These are phyloP conservation scores for Hibiscus mutabilis DNA, from an alignment of 345 rosid genomes.

Conservation along the genomic window DNA sequence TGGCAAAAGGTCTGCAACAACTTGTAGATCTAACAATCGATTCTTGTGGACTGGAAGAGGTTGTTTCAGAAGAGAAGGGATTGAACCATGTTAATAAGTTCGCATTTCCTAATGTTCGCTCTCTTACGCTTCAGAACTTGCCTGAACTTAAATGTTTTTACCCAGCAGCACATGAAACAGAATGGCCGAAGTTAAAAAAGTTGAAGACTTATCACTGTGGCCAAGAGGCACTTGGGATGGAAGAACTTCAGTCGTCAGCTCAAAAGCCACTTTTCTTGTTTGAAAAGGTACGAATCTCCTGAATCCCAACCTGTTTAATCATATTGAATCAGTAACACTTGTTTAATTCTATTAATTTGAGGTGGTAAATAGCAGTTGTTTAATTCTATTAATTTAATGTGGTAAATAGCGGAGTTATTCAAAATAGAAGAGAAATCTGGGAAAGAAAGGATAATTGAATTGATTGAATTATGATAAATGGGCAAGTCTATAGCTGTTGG, in stretches of 20 bases:
- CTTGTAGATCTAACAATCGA: constrained; percentile 11
- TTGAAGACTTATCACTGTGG: background rate
- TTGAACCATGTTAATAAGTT: background rate
- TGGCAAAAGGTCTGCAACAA: constrained; percentile 2
- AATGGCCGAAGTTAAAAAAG: constrained; percentile 16
- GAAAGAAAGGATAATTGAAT: no score
- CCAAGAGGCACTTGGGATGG: background rate
- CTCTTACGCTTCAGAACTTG: background rate
- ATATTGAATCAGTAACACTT: background rate
- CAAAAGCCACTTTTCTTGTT: background rate
- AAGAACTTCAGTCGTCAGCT: background rate
- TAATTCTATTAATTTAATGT: no score
- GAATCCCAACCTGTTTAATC: background rate
- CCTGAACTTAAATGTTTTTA: constrained; percentile 12
- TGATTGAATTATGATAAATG: no score
- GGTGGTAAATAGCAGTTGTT: no score
- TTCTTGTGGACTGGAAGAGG: constrained; percentile 11
- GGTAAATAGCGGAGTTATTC: no score
- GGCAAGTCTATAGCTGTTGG: no score
- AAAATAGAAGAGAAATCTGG: no score
- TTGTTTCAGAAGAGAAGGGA: constrained; percentile 11
- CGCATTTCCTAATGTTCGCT: constrained; percentile 10
- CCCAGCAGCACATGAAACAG: background rate
- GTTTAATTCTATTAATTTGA: no score
- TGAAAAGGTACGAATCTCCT: constrained; percentile 1